Conservation (phyloP, 495 filamentous ascomycete genomes). For the Clohesyomyces aquaticus region DNA sequence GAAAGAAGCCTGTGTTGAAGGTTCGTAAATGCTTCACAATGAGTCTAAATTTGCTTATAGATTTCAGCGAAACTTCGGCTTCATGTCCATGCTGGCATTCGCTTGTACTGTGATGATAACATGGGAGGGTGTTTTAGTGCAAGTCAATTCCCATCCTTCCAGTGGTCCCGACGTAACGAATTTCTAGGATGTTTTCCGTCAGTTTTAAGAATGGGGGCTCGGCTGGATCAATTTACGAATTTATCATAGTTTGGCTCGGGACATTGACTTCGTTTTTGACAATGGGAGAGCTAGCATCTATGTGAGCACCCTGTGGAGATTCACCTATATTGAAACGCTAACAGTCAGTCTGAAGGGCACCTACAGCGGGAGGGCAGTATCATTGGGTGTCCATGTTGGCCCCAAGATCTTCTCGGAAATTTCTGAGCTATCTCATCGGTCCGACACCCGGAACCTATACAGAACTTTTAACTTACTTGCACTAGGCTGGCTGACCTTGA, state of each 20-base stretch:
- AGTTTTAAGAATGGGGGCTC: constrained; percentile 26
- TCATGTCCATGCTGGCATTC: constrained; percentile 57
- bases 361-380: constrained; percentile 45
- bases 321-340: constrained; percentile 17
- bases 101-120: constrained; percentile 56
- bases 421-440: constrained; percentile 48
- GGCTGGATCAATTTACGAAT: constrained; percentile 23
- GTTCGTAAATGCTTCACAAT: constrained; percentile 19
- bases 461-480: constrained; percentile 25
- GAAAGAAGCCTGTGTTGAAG: constrained; percentile 57
- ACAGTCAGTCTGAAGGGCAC: constrained; percentile 12
- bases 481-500: constrained; percentile 40
- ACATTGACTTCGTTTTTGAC: background rate
- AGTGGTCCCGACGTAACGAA: constrained; percentile 9
- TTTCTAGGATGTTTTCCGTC: constrained; percentile 7
- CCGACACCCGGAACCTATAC: background rate
- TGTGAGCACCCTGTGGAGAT: constrained; percentile 5
- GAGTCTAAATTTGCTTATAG: background rate
- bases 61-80: constrained; percentile 54
- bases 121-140: constrained; percentile 55
- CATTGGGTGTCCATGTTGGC: constrained; percentile 52
- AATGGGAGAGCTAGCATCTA: constrained; percentile 34
- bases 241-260: constrained; percentile 14
- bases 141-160: constrained; percentile 19
- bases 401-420: constrained; percentile 45